A percentile compares a stretch with the other conserved stretches of the same genome.
Evolutionary conservation across 768 basidiomycete species (phyloP).

Genomic region (Suillus luteus): DNA sequence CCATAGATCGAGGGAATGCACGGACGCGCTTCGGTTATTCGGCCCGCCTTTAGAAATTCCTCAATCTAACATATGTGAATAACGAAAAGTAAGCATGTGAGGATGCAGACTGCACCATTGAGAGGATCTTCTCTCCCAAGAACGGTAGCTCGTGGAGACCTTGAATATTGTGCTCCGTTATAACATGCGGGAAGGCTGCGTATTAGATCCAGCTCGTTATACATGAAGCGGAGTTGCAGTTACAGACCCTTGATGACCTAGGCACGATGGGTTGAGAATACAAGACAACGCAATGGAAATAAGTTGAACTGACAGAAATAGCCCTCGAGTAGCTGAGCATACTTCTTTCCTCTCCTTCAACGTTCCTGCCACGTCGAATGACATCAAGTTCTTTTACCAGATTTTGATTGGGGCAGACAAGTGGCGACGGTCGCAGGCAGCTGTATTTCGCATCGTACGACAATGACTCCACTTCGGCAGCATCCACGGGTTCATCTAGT

Average conservation of each 20-base stretch:
- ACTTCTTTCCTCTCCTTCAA: slow-evolving; percentile 70
- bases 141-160: slow-evolving; percentile 46
- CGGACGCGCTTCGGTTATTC: slow-evolving; percentile 62
- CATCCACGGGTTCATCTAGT: slow-evolving; percentile 18
- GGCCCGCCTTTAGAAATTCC: slow-evolving; percentile 58
- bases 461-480: slow-evolving; percentile 20
- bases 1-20: slow-evolving; percentile 3
- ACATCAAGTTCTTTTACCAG: slow-evolving; percentile 60
- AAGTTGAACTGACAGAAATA: slow-evolving; percentile 55
- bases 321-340: slow-evolving; percentile 73
- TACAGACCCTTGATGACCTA: slow-evolving; percentile 51
- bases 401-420: slow-evolving; percentile 68
- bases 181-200: slow-evolving; percentile 50
- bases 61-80: slow-evolving; percentile 46
- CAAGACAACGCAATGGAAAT: slow-evolving; percentile 4
- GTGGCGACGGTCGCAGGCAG: slow-evolving; percentile 63
- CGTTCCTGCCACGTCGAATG: slow-evolving; percentile 55
- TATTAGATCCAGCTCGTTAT: neutral
- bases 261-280: slow-evolving; percentile 8
- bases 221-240: neutral
- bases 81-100: neutral
- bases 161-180: slow-evolving; percentile 40
- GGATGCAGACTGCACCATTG: slow-evolving; percentile 42
- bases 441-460: slow-evolving; percentile 48
- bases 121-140: slow-evolving; percentile 51